These are phyloP conservation scores for Spencermartinsiella ligniputridi DNA, from an alignment of 1,139 yeast species.

Conservation along the genomic window DNA sequence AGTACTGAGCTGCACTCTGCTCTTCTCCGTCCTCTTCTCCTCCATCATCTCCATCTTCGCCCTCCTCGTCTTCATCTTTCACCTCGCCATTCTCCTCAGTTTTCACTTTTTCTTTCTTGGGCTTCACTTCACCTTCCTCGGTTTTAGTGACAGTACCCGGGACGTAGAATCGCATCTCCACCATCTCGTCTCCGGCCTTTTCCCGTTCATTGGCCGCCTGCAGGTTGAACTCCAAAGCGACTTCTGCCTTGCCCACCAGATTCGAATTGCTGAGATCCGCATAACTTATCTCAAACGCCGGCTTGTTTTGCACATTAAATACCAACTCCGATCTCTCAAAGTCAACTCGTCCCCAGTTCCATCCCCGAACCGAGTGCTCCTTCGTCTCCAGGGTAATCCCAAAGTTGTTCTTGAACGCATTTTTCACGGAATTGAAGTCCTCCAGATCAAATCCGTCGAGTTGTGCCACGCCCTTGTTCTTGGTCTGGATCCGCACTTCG, in stretches of 20 bases:
- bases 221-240: conserved; percentile 78
- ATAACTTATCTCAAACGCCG: conserved; percentile 89
- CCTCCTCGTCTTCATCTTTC: conserved; percentile 36
- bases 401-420: conserved; percentile 77
- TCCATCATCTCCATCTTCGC: conserved; percentile 35
- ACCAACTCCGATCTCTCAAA: conserved; percentile 88
- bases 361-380: conserved; percentile 93
- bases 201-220: conserved; percentile 52
- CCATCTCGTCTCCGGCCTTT: conserved; percentile 89
- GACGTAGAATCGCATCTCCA: conserved; percentile 86
- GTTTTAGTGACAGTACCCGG: conserved; percentile 68
- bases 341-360: conserved; percentile 98
- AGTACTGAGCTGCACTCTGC: conserved; percentile 73
- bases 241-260: conserved; percentile 88
- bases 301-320: conserved; percentile 81
- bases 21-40: conserved; percentile 50
- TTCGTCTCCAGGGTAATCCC: conserved; percentile 66
- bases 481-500: conserved; percentile 84
- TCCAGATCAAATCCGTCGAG: conserved; percentile 87
- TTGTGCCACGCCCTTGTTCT: conserved; percentile 78
- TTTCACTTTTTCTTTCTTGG: conserved; percentile 32
- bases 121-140: conserved; percentile 31
- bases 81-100: conserved; percentile 28
- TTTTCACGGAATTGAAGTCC: conserved; percentile 76
- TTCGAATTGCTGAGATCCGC: conserved; percentile 78